phyloP scores from a whole-genome alignment of 257 asterid species.

The Solanum virginianum region DNA sequence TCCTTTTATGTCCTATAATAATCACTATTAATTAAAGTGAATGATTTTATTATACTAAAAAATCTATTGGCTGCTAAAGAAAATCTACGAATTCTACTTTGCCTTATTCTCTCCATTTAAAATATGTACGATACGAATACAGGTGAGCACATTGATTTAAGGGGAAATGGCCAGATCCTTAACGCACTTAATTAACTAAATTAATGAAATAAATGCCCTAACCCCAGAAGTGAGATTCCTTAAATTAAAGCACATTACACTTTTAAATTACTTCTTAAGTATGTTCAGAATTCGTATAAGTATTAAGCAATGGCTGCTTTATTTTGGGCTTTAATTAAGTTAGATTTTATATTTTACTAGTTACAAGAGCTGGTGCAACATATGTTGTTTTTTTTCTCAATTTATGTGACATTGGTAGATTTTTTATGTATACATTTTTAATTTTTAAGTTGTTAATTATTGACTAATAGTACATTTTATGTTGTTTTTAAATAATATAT shows the following conservation, averaged over 20 bases:
- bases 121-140: not conserved
- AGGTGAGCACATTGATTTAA: not conserved
- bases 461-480: too few species aligned
- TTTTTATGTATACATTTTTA: too few species aligned
- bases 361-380: too few species aligned
- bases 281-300: not conserved
- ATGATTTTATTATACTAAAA: not conserved
- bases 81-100: not conserved
- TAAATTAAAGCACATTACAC: not conserved
- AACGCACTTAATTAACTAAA: not conserved
- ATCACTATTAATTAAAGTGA: not conserved
- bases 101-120: slow-evolving; percentile 12
- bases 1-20: not conserved
- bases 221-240: slow-evolving; percentile 1
- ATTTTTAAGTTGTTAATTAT: too few species aligned
- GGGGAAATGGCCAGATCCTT: slow-evolving; percentile 5
- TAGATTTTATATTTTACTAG: not conserved
- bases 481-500: too few species aligned
- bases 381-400: too few species aligned
- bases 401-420: too few species aligned
- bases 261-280: not conserved
- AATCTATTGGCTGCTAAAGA: not conserved
- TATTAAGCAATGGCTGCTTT: not conserved
- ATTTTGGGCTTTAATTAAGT: not conserved
- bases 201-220: not conserved